These are phyloP conservation scores for Boletus sp. DNA, from an alignment of 1,284 basidiomycete genomes.

Conservation along the genomic window DNA sequence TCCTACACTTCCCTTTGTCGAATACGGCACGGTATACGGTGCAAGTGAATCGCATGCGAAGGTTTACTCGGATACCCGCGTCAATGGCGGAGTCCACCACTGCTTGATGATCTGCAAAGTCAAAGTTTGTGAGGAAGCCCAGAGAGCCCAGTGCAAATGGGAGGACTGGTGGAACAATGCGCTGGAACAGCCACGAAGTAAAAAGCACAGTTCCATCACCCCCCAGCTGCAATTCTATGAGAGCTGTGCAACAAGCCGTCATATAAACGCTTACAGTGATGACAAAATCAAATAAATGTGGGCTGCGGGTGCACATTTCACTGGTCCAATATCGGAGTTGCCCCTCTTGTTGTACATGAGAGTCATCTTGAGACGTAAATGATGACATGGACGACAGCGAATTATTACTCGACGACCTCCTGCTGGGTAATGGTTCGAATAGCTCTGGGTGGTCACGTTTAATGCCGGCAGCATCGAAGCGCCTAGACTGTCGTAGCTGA, in stretches of 20 bases:
- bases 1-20: constrained; percentile 66
- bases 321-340: constrained; percentile 98
- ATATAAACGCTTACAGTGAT: constrained; percentile 70
- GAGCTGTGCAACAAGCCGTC: constrained; percentile 7
- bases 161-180: constrained; percentile 95
- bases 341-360: constrained; percentile 61
- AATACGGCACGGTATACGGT: constrained; percentile 93
- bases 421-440: constrained; percentile 75
- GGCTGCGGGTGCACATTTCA: constrained; percentile 90
- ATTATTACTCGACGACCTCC: constrained; percentile 68
- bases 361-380: constrained; percentile 41
- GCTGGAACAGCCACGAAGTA: constrained; percentile 99
- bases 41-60: constrained; percentile 99
- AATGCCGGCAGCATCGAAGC: constrained; percentile 93
- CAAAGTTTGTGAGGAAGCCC: constrained; percentile 98
- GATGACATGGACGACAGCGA: constrained; percentile 52
- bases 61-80: constrained; percentile 93
- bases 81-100: constrained; percentile 93
- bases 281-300: constrained; percentile 98
- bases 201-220: constrained; percentile 99
- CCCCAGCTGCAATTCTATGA: constrained; percentile 63
- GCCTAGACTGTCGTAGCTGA: constrained; percentile 87
- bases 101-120: constrained; percentile 83
- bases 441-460: constrained; percentile 85
- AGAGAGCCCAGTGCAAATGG: constrained; percentile 98